phyloP scores from a whole-genome alignment of 805 yeast genomes.

The Saccharomycopsis synnaedendra region DNA sequence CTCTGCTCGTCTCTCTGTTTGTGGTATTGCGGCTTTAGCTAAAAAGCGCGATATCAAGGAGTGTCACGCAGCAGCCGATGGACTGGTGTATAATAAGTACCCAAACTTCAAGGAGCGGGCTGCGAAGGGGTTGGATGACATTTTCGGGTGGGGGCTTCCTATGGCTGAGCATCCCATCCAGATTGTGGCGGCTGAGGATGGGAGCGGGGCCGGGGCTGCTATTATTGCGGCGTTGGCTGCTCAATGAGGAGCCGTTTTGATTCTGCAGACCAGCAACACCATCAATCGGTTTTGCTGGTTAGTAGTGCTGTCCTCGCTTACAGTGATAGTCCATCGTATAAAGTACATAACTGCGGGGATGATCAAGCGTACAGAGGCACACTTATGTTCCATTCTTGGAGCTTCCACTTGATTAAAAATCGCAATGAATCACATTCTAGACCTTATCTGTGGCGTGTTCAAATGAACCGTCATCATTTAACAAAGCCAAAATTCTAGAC shows the following conservation, averaged over 20 bases:
- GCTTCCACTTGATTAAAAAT: no score
- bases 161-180: conserved; percentile 59
- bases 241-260: conserved; percentile 39
- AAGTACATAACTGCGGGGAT: no score
- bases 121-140: conserved; percentile 77
- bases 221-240: conserved; percentile 91
- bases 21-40: conserved; percentile 93
- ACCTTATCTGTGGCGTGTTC: no score
- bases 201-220: conserved; percentile 98
- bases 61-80: conserved; percentile 91
- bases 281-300: no score
- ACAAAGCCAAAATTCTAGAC: no score
- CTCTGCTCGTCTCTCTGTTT: conserved; percentile 83
- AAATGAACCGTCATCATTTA: no score
- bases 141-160: conserved; percentile 63
- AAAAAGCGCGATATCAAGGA: conserved; percentile 63
- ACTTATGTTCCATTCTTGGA: no score
- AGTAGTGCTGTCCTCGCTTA: no score
- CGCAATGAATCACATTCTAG: no score
- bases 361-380: no score
- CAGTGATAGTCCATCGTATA: no score
- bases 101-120: conserved; percentile 88
- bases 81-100: conserved; percentile 89
- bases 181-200: conserved; percentile 92
- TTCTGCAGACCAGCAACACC: no score